phyloP scores from a whole-genome alignment of 1,284 basidiomycete species.

The Leccinum olivaceoglutinosum region DNA sequence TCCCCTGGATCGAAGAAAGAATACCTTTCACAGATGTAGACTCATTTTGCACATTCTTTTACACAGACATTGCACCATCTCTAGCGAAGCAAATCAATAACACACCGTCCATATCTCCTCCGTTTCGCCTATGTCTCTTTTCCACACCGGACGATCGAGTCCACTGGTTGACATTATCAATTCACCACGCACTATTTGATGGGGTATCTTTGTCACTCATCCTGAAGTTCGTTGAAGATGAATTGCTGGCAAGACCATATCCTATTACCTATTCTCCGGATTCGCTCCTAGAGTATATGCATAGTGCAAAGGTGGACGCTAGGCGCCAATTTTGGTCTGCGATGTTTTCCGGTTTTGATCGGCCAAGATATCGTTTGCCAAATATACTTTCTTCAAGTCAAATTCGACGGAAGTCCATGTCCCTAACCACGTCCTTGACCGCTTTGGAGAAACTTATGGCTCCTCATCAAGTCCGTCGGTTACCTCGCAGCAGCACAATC shows the following conservation, averaged over 20 bases:
- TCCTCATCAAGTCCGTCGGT: conserved; percentile 59
- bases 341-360: conserved; percentile 32
- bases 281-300: conserved; percentile 32
- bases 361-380: conserved; percentile 25
- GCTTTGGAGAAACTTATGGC: conserved; percentile 31
- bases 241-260: conserved; percentile 23
- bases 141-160: conserved; percentile 3
- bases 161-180: conserved; percentile 34
- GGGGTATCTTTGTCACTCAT: conserved; percentile 40
- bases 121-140: conserved; percentile 34
- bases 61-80: conserved; percentile 24
- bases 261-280: conserved; percentile 20
- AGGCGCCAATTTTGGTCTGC: conserved; percentile 36
- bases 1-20: conserved; percentile 28
- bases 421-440: conserved; percentile 28
- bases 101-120: conserved; percentile 30
- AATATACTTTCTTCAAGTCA: conserved; percentile 10
- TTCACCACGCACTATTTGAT: conserved; percentile 46
- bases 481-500: conserved; percentile 94
- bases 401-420: conserved; percentile 18
- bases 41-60: conserved; percentile 32
- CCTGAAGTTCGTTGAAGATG: conserved; percentile 35
- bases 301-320: conserved; percentile 24
- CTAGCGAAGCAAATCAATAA: conserved; percentile 35
- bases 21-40: conserved; percentile 11